These are phyloP conservation scores for Hymenoscyphus albidus DNA, from an alignment of 2,329 filamentous ascomycete genomes.

Conservation along the genomic window DNA sequence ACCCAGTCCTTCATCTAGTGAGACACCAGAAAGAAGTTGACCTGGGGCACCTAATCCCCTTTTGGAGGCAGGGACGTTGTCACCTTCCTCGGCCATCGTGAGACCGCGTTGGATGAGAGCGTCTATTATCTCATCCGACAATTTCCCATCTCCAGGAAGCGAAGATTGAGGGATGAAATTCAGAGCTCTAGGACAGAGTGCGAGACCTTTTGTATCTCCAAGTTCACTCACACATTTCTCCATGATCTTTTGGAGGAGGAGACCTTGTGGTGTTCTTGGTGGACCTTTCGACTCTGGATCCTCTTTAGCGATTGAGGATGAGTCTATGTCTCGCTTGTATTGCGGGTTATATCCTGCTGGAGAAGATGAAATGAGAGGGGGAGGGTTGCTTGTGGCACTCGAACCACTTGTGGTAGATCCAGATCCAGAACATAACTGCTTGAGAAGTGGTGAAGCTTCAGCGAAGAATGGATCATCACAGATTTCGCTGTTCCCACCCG, in stretches of 20 bases:
- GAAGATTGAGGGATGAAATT: too few species aligned
- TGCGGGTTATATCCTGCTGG: neutral
- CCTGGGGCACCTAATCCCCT: too few species aligned
- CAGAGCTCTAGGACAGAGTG: too few species aligned
- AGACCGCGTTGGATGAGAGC: too few species aligned
- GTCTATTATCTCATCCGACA: too few species aligned
- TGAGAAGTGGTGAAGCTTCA: neutral
- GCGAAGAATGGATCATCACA: neutral
- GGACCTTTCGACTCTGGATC: too few species aligned
- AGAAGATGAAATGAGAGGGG: neutral
- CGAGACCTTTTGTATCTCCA: too few species aligned
- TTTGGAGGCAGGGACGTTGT: too few species aligned
- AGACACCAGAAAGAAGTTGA: neutral
- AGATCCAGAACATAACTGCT: neutral
- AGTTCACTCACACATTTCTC: neutral
- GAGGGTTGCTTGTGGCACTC: neutral
- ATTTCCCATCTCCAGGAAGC: too few species aligned
- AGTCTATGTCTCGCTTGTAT: neutral
- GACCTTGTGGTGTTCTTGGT: too few species aligned
- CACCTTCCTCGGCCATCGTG: neutral
- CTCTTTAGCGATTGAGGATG: neutral
- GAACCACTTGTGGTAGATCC: neutral
- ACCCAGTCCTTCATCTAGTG: neutral
- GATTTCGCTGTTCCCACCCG: neutral
- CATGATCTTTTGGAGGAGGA: neutral